A percentile compares a stretch with the other conserved stretches of the same genome.
Evolutionary conservation across 2,329 filamentous ascomycete genomes (phyloP).

Genomic region (Dryadomyces quercivorus): DNA sequence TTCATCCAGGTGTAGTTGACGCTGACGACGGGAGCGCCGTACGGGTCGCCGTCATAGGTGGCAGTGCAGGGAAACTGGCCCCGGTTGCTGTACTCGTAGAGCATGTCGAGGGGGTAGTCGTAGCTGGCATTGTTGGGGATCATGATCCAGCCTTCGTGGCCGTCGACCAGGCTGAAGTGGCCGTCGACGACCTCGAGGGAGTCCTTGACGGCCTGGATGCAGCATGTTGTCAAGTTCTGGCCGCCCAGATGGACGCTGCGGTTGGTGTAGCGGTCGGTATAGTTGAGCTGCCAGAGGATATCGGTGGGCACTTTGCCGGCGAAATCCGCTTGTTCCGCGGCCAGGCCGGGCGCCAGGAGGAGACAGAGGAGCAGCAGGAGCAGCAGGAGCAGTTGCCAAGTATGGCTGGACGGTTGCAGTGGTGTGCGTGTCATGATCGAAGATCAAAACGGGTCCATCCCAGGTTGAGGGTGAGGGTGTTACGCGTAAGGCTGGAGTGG

Average conservation of each 20-base stretch:
- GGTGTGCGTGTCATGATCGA: no score
- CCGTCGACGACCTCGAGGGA: constrained; percentile 12
- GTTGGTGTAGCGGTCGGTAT: neutral
- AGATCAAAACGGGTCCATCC: no score
- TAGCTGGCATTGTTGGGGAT: constrained; percentile 2
- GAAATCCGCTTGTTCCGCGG: neutral
- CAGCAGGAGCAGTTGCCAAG: neutral
- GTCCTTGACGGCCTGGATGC: constrained; percentile 14
- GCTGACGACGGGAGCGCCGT: constrained; percentile 12
- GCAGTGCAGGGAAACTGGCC: constrained; percentile 16
- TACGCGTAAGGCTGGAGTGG: no score
- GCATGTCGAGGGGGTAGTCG: neutral
- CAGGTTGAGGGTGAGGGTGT: no score
- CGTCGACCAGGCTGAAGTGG: neutral
- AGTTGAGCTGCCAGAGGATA: constrained; percentile 10
- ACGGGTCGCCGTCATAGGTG: constrained; percentile 10
- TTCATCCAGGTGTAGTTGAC: constrained; percentile 12
- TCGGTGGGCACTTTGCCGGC: constrained; percentile 4
- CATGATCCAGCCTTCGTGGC: constrained; percentile 6
- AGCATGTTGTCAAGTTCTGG: constrained; percentile 17
- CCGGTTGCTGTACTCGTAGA: constrained; percentile 5
- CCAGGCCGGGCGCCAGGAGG: neutral
- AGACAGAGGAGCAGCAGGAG: neutral
- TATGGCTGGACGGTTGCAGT: no score
- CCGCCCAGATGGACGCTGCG: constrained; percentile 7